Conservation (phyloP, 306 rosid species). For the Prunus dulcis region DNA sequence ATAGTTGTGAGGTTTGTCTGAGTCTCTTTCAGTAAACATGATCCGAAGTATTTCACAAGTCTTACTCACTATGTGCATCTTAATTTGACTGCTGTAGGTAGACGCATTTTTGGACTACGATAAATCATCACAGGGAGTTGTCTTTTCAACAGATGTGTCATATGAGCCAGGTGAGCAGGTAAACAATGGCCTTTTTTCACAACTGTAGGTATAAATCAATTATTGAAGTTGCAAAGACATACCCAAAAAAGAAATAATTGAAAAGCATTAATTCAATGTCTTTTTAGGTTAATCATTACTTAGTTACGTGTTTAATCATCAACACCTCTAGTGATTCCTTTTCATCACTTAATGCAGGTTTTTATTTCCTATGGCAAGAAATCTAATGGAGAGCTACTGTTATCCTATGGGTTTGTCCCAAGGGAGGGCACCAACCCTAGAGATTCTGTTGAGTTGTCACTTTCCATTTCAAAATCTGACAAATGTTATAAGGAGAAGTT, state of each 20-base stretch:
- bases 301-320: background rate
- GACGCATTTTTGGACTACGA: constrained; percentile 91
- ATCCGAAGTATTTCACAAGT: constrained; percentile 1
- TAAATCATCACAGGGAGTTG: constrained; percentile 69
- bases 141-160: constrained; percentile 73
- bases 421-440: constrained; percentile 87
- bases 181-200: constrained; percentile 33
- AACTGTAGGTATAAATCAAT: background rate
- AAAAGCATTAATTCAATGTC: background rate
- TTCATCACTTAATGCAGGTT: constrained; percentile 53
- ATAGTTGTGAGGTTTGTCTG: constrained; percentile 72
- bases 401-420: constrained; percentile 93
- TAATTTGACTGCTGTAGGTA: constrained; percentile 56
- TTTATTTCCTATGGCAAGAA: constrained; percentile 93
- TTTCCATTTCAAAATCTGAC: constrained; percentile 73
- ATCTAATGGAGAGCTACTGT: constrained; percentile 88
- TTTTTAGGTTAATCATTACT: background rate
- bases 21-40: constrained; percentile 16
- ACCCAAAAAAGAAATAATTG: background rate
- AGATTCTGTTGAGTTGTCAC: constrained; percentile 81
- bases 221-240: background rate
- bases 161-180: constrained; percentile 99
- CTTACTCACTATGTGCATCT: constrained; percentile 20
- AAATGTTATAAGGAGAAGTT: constrained; percentile 65
- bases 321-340: constrained; percentile 14